Evolutionary conservation across 495 filamentous ascomycete genomes (phyloP).

Genomic region (Xylaria grammica): DNA sequence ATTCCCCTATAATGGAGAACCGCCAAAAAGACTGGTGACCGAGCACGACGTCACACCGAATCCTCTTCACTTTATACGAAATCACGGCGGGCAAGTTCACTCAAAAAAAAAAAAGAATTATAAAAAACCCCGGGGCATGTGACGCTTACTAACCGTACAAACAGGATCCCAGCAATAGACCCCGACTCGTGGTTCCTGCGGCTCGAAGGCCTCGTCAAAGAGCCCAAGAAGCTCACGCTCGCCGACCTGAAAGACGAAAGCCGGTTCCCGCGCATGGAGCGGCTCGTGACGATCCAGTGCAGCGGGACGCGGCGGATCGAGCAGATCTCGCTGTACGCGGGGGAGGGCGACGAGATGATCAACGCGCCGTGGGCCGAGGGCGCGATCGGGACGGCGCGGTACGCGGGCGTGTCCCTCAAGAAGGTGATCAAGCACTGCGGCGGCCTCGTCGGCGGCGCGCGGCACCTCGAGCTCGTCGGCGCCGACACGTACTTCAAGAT

Average conservation of each 20-base stretch:
- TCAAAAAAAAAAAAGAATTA: too few relatives aligned
- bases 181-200: constrained; percentile 55
- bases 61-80: constrained; percentile 66
- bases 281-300: constrained; percentile 67
- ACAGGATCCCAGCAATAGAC: constrained; percentile 65
- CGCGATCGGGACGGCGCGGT: constrained; percentile 69
- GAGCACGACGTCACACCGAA: constrained; percentile 64
- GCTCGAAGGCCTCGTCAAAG: constrained; percentile 62
- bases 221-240: constrained; percentile 58
- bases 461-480: constrained; percentile 68
- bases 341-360: constrained; percentile 71
- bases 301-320: constrained; percentile 71
- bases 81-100: constrained; percentile 56
- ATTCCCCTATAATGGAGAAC: constrained; percentile 75
- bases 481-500: constrained; percentile 73
- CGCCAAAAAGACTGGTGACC: constrained; percentile 56
- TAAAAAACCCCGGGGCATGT: neutral
- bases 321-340: constrained; percentile 66
- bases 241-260: constrained; percentile 62
- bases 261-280: constrained; percentile 60
- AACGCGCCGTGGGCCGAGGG: constrained; percentile 72
- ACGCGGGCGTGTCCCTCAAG: constrained; percentile 66
- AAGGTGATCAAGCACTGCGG: constrained; percentile 71
- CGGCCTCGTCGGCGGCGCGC: constrained; percentile 57
- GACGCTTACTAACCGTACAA: neutral